Percentiles rank a stretch among this genome's conserved stretches.
These are phyloP conservation scores for Xerocomellus dryophilus DNA, from an alignment of 768 basidiomycete genomes.

Conservation along the genomic window DNA sequence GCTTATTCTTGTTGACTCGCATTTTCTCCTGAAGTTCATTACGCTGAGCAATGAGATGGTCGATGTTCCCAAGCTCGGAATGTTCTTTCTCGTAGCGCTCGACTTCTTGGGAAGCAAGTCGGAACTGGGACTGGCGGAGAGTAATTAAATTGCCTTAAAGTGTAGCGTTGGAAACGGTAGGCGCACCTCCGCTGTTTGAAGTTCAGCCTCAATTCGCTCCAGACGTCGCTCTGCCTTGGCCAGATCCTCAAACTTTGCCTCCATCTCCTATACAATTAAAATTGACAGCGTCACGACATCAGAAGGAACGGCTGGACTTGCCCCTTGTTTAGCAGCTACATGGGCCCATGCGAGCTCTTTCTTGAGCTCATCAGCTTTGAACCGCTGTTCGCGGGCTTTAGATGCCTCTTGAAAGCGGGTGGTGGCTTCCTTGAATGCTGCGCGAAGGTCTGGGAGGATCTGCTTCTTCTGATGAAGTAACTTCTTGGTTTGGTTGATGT, in stretches of 20 bases:
- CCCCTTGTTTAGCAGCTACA: slow-evolving; percentile 66
- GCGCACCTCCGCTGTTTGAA: slow-evolving; percentile 40
- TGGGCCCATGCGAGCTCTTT: slow-evolving; percentile 87
- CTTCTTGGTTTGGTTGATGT: slow-evolving; percentile 66
- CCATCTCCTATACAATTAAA: slow-evolving; percentile 39
- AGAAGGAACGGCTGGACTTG: slow-evolving; percentile 30
- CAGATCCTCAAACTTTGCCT: slow-evolving; percentile 39
- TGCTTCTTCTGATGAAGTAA: slow-evolving; percentile 70
- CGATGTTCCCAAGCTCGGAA: slow-evolving; percentile 43
- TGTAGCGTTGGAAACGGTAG: neutral
- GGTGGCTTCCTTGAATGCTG: slow-evolving; percentile 53
- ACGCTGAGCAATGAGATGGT: slow-evolving; percentile 42
- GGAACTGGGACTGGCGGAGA: slow-evolving; percentile 32
- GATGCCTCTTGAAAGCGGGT: slow-evolving; percentile 67
- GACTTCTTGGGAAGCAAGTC: slow-evolving; percentile 35
- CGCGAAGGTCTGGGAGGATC: slow-evolving; percentile 72
- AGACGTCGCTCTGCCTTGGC: slow-evolving; percentile 37
- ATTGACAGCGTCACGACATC: neutral
- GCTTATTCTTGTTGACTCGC: slow-evolving; percentile 41
- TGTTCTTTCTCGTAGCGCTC: slow-evolving; percentile 39
- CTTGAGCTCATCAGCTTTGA: slow-evolving; percentile 66
- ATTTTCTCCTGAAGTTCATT: slow-evolving; percentile 40
- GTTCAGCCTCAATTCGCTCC: slow-evolving; percentile 39
- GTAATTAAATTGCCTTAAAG: neutral
- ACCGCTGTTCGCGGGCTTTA: slow-evolving; percentile 68